Base-by-base conservation (phyloP, 1,284 basidiomycete genomes). In the Apiotrichum sp. region DNA sequence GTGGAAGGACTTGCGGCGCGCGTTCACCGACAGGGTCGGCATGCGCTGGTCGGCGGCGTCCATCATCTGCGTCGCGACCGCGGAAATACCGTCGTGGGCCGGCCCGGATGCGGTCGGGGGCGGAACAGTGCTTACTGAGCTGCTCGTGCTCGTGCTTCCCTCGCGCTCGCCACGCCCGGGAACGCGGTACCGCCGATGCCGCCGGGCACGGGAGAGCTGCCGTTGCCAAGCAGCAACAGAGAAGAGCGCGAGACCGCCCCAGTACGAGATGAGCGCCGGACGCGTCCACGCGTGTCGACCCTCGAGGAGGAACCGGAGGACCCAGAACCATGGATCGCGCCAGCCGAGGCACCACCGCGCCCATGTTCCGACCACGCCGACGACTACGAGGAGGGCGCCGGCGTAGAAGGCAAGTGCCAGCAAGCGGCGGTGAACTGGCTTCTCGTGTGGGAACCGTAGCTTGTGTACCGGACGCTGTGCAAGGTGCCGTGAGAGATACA, bases 1-100 rank as follows among this genome's bases (percentile, higher is more conserved):
- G 78, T 99, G 96, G 78, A 99, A 99, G 76, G 89, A 97, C 76
- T 99, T 99, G 55, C 96, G 82, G 53, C 95, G 81, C n/a, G 89
- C 90, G 72, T 99, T 98, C 60, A 98, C 79, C 44, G 87, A 86
- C 57, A 98, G 78, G 29, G 87, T 89, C n/a, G 90, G 89, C 57
- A 93, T 86, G 57, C 84, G 84, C 74, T 89, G 89, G 74, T 92
- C 87, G 2, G 89, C 89, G 36, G 87, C 88, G 68, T 92, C 88
- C 67, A 93, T 78, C 65, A 89, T 78, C 65, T 91, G 89, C 13
- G 84, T 87, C n/a, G 88, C 89, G 3, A 75, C 74, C 2, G 53
- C 16, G 1, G 40, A 22, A 14, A 32, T 13, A 8, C 31, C 39
- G n/a, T 40, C 39, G 8, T 39, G 6, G 14, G 9, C 11, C 16